Evolutionary conservation across 2,329 filamentous ascomycete species (phyloP).

Genomic region (Gaeumannomyces tritici): DNA sequence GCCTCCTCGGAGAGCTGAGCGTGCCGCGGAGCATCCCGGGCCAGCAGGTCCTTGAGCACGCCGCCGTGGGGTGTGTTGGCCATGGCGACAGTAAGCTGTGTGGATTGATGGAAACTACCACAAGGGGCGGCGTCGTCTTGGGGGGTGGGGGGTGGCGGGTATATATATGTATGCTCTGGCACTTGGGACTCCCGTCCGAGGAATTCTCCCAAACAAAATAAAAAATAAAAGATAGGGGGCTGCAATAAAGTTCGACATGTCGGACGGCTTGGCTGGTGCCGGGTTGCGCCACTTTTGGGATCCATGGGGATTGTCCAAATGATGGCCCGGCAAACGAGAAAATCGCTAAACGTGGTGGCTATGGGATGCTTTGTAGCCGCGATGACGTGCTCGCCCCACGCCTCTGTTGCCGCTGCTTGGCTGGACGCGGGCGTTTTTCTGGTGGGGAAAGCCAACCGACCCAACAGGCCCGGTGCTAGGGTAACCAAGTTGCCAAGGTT

Average conservation of each 20-base stretch:
- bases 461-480: too few species aligned
- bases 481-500: too few species aligned
- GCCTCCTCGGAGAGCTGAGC: conserved; percentile 73
- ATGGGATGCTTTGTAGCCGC: conserved; percentile 9
- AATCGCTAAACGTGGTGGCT: not conserved
- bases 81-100: conserved; percentile 31
- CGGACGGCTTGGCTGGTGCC: not conserved
- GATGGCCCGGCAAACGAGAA: not conserved
- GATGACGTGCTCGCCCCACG: conserved; percentile 13
- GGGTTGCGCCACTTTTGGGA: conserved; percentile 1
- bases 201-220: not conserved
- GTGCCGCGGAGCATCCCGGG: conserved; percentile 79
- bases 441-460: too few species aligned
- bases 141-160: not conserved
- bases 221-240: not conserved
- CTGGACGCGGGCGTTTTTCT: too few species aligned
- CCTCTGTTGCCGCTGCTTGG: too few species aligned
- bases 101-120: not conserved
- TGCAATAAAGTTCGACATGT: not conserved
- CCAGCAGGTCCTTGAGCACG: conserved; percentile 94
- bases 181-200: too few species aligned
- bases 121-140: not conserved
- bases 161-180: too few species aligned
- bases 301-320: not conserved
- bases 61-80: conserved; percentile 75